Base-by-base conservation (phyloP, 2,329 filamentous ascomycete species). In the Pseudomassariella vexata region DNA sequence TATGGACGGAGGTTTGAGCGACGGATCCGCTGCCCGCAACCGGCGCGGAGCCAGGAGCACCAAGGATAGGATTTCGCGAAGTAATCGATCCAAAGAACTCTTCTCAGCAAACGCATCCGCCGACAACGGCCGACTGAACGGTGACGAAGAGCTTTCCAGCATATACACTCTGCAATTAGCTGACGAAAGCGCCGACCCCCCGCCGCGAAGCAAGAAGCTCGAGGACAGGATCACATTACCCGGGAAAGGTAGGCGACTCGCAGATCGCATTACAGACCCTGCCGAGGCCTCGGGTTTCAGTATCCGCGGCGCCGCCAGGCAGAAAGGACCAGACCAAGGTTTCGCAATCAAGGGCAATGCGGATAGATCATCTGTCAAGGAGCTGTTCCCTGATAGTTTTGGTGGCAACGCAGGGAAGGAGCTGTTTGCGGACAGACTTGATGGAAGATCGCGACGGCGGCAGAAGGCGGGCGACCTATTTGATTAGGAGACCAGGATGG, bases 401-500 rank as follows among this genome's bases (percentile, higher is more conserved):
- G 65, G 63, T 17, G 53, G 42, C 42, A 85, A 85, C 49, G 59
- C 70, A 3, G 76, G 75, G 30, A 86, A 84, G 56, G 83, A 88
- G 50, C 56, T 86, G 11, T 84, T 87, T 47, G 68, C 70, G 2
- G 71, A 77, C 37, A 76, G 63, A 40, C 49, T 77, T 17, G 70
- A 76, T 32, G 74, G 73, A 3, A 65, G 77, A 40, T 67, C 72
- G 10, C 66, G 68, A 37, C 68, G 65, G 40, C 72, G 84, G 42
- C 75, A 81, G 46, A 78, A 67, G 49, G 84, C 84, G 0, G 80
- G 85, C 46, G 84, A 89, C 58, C 63, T 84, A 41, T 89, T 87
- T 52, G 66, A 70, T 39, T 87, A 56, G 71, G 29, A 11, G 22
- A 18, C 14, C 9, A 14, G 28, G 14, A 19, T 31, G 23, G n/a